Evolutionary conservation across 805 yeast species (phyloP), one percentile per base, ranked within the genome.

Genomic region (Sugiyamaella marilandica): DNA sequence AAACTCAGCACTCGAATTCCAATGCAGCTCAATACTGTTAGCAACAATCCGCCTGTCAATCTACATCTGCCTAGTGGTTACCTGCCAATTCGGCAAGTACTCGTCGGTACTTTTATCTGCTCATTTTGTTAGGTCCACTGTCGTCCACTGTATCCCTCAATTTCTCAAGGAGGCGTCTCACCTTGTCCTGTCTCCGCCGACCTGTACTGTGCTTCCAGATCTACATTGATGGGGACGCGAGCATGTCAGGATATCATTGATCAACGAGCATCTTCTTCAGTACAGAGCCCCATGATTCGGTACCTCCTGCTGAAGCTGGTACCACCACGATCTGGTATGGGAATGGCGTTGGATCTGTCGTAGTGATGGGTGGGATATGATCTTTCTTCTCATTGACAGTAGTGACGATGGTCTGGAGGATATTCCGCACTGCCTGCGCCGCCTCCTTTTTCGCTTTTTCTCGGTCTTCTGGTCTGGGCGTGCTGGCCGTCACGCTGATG

Each of bases 311-410:
- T n/a, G 56, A 47, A 11, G 53, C 58, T 1, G 60, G 37, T 2
- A 57, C 60, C 9, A 72, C 67, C 13, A 69, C 62, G 2, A 81
- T 70, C 45, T 68, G 68, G 58, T 75, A 80, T 0, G 79, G 87
- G 61, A 87, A 87, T 2, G 94, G 92, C 10, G 82, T 69, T 29
- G 77, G 69, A 2, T 84, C 89, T 13, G 82, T 70, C 1, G 87
- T 77, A 14, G 84, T 79, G 21, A 87, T 84, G 0, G 87, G 85
- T 2, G 95, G 95, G 1, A 87, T 81, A 59, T 84, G 90, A 46
- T 74, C 78, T 60, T 80, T 83, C 61, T 83, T 74, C 5, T 64
- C 60, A 60, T 84, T 85, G 13, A 74, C 80, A n/a, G 70, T 65
- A 13, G 77, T 75, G 34, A 80, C 68, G n/a, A 85, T 76, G 51